Evolutionary conservation across 306 rosid genomes (phyloP), one percentile per base, ranked within the genome.

Genomic region (Malus sieversii): DNA sequence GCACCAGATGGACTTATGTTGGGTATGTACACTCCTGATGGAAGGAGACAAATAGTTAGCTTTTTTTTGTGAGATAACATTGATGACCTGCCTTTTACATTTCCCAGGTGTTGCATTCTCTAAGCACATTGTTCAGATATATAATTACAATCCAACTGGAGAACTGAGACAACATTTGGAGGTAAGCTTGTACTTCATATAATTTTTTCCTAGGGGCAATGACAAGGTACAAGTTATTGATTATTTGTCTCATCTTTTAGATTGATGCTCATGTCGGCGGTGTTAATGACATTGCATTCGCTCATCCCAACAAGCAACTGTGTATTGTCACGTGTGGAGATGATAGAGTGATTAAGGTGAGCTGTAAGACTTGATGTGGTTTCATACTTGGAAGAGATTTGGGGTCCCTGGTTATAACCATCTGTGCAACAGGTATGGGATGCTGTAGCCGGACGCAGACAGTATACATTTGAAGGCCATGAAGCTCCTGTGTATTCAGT

Each of bases 401-500:
- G 8, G 62, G 69, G 14, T 44, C 53, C 68, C 20, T 55, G 18
- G 20, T 75, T 42, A 8, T 66, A 77, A n/a, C 30, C 13, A 68
- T 44, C 58, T 51, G 22, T 53, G 27, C 14, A 27, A 30, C 81
- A 84, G 87, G 87, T 84, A 30, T 84, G 87, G 84, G 87, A 84
- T 77, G 84, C 87, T 64, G 82, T 58, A 63, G 63, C 68, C 3
- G 82, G 87, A 64, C 82, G 82, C 48, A 77, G 68, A 27, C 82
- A 53, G 35, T 80, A 80, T 62, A 61, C 70, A 62, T 84, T 84
- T 80, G 87, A 84, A 77, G 87, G 87, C 72, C 87, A 84, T 22
- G 87, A 84, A 77, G 87, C 87, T 73, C 84, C 87, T 61, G 87
- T 84, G 3, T 84, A 84, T 77, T 84, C 84, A 33, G 82, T 84